Percentiles rank a stretch among this genome's conserved stretches.
phyloP scores from a whole-genome alignment of 768 basidiomycete genomes.

The Termitomyces sp. region DNA sequence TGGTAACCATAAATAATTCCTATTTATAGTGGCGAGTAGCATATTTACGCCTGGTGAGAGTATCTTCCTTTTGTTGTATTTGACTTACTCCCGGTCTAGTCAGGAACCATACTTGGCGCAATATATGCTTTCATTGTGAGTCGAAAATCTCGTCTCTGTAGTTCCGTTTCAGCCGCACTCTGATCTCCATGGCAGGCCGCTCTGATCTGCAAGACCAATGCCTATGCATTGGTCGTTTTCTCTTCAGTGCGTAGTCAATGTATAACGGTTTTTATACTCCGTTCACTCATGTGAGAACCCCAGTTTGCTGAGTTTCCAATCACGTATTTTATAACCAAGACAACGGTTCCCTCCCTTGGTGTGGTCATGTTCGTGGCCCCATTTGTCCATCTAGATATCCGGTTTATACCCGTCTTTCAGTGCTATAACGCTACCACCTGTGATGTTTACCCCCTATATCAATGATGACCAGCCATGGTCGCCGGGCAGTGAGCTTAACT shows the following conservation, averaged over 20 bases:
- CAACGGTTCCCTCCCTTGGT: conserved; percentile 35
- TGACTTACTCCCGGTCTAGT: conserved; percentile 11
- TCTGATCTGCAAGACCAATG: conserved; percentile 34
- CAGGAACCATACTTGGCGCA: conserved; percentile 30
- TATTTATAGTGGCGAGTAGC: conserved; percentile 35
- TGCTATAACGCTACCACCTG: conserved; percentile 41
- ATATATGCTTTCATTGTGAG: conserved; percentile 30
- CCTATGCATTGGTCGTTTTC: conserved; percentile 37
- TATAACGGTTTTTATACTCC: neutral
- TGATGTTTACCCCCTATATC: conserved; percentile 30
- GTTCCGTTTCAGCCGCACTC: conserved; percentile 5
- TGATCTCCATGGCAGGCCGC: conserved; percentile 34
- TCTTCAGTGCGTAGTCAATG: conserved; percentile 28
- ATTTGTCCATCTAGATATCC: neutral
- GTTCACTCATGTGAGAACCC: neutral
- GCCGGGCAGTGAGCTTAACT: conserved; percentile 21
- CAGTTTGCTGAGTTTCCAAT: conserved; percentile 44
- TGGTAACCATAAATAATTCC: neutral
- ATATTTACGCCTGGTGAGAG: conserved; percentile 38
- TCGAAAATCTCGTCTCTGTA: neutral
- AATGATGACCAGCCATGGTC: conserved; percentile 25
- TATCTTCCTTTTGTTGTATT: neutral
- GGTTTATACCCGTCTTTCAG: conserved; percentile 18
- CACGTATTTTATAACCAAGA: conserved; percentile 40
- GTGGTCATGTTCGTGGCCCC: conserved; percentile 36